Conservation (phyloP, 2,329 filamentous ascomycete species). For the Juglanconis sp. region DNA sequence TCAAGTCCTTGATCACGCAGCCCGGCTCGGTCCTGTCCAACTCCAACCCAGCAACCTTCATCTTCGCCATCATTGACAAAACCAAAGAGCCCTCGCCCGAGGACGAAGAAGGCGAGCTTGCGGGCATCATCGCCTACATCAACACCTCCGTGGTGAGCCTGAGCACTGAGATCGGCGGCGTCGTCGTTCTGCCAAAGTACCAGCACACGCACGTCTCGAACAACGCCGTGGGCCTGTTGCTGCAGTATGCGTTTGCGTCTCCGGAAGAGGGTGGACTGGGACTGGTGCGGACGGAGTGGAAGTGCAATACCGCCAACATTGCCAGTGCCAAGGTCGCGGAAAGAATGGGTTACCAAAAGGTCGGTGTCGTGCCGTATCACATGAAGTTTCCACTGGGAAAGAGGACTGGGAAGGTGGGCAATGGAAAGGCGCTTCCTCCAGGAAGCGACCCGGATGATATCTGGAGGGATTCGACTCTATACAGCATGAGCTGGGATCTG, state of each 20-base stretch:
- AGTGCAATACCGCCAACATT: constrained; percentile 25
- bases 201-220: constrained; percentile 34
- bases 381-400: constrained; percentile 23
- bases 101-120: constrained; percentile 27
- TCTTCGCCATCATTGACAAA: constrained; percentile 29
- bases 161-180: constrained; percentile 31
- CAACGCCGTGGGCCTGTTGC: constrained; percentile 31
- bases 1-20: constrained; percentile 16
- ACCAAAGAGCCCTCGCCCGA: constrained; percentile 22
- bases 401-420: constrained; percentile 24
- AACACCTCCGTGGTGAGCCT: constrained; percentile 20
- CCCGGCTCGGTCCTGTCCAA: not conserved
- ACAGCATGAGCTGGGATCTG: constrained; percentile 30
- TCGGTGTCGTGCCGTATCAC: constrained; percentile 31
- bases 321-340: constrained; percentile 28
- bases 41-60: constrained; percentile 13
- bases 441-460: constrained; percentile 23
- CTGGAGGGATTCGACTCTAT: constrained; percentile 25
- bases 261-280: constrained; percentile 22
- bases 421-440: constrained; percentile 22
- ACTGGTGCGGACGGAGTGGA: constrained; percentile 32
- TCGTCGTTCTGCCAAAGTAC: constrained; percentile 32
- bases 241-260: constrained; percentile 26
- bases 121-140: constrained; percentile 28
- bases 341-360: constrained; percentile 31